A percentile compares a stretch with the other conserved stretches of the same genome.
These are phyloP conservation scores for Protomyces macrosporus DNA, from an alignment of 1,139 yeast species.

Conservation along the genomic window DNA sequence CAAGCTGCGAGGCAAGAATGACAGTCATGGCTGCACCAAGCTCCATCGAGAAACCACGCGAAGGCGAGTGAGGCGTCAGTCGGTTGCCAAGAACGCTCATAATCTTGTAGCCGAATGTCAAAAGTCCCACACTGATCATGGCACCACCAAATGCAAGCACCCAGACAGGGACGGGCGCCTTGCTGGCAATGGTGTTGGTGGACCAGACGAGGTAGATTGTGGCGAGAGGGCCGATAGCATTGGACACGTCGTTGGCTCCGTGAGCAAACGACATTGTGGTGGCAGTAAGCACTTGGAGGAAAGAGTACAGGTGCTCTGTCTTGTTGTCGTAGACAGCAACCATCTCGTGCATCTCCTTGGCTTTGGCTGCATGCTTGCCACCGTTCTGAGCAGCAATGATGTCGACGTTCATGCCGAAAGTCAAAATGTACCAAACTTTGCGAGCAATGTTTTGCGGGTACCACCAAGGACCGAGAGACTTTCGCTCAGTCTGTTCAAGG, in stretches of 20 bases:
- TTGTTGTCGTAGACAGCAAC: constrained; percentile 67
- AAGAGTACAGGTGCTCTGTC: constrained; percentile 63
- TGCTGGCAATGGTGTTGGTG: constrained; percentile 46
- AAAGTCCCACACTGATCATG: constrained; percentile 60
- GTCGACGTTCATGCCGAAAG: neutral
- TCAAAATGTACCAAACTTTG: too few relatives aligned
- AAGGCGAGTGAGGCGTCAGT: constrained; percentile 68
- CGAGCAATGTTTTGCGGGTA: too few relatives aligned
- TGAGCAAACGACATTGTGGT: constrained; percentile 77
- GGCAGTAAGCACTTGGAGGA: constrained; percentile 68
- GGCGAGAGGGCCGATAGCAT: constrained; percentile 71
- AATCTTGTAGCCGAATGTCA: constrained; percentile 69
- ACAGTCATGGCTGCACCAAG: constrained; percentile 73
- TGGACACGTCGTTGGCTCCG: constrained; percentile 74
- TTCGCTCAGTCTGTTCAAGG: too few relatives aligned
- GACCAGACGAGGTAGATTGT: constrained; percentile 61
- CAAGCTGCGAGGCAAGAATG: constrained; percentile 66
- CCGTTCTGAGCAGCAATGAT: neutral
- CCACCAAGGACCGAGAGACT: too few relatives aligned
- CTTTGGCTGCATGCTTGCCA: constrained; percentile 35
- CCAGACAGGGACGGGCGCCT: constrained; percentile 66
- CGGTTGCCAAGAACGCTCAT: constrained; percentile 70
- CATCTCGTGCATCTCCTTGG: constrained; percentile 50
- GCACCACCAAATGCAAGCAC: constrained; percentile 63
- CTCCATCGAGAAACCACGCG: constrained; percentile 72